Conservation (phyloP, 2,329 filamentous ascomycete genomes). For the Paecilomyces formosus region DNA sequence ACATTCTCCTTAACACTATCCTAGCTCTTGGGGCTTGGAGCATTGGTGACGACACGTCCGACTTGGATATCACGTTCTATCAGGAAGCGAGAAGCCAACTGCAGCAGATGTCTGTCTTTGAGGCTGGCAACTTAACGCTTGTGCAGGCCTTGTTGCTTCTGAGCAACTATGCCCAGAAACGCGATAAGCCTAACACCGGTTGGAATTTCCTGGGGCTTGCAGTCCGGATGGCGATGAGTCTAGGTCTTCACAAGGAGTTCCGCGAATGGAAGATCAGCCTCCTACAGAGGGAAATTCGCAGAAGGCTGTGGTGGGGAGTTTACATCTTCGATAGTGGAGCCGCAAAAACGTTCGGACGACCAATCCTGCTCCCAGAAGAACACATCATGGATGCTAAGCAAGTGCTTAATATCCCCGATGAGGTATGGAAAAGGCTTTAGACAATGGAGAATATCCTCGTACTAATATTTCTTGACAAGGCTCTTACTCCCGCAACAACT, state of each 20-base stretch:
- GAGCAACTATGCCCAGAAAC: conserved; percentile 44
- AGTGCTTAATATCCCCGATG: conserved; percentile 39
- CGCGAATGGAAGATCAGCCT: conserved; percentile 40
- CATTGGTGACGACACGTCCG: conserved; percentile 31
- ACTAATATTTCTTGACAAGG: conserved; percentile 10
- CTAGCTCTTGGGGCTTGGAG: conserved; percentile 40
- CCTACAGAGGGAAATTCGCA: conserved; percentile 33
- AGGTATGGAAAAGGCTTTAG: conserved; percentile 12
- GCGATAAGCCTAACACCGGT: conserved; percentile 44
- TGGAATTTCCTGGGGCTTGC: conserved; percentile 44
- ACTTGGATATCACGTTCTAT: conserved; percentile 39
- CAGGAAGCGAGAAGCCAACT: conserved; percentile 40
- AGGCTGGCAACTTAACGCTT: conserved; percentile 42
- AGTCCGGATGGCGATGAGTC: conserved; percentile 43
- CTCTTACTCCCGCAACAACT: conserved; percentile 28
- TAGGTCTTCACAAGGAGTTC: conserved; percentile 46
- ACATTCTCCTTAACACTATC: conserved; percentile 40
- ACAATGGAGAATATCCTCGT: not conserved
- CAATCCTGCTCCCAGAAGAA: conserved; percentile 38
- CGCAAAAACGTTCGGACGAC: conserved; percentile 44
- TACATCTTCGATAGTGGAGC: conserved; percentile 45
- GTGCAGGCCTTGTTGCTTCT: conserved; percentile 42
- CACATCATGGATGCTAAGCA: conserved; percentile 38
- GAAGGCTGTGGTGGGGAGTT: conserved; percentile 35
- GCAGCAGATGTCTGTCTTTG: conserved; percentile 39